phyloP scores from a whole-genome alignment of 2,329 filamentous ascomycete genomes.

The Aspergillus sp. region DNA sequence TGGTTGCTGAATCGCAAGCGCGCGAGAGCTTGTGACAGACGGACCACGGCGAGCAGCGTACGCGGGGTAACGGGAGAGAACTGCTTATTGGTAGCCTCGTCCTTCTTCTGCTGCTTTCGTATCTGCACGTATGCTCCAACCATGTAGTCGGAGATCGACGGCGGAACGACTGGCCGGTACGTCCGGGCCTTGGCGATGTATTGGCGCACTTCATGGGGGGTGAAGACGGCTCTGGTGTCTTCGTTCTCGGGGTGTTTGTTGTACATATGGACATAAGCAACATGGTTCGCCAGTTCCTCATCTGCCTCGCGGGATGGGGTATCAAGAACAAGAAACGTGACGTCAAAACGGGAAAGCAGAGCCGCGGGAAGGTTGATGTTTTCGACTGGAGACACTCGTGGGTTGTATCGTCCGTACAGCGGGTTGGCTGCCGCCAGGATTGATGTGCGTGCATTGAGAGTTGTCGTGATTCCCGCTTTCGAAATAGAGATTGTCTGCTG shows the following conservation, averaged over 20 bases:
- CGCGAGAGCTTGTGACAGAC: slow-evolving; percentile 86
- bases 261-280: slow-evolving; percentile 95
- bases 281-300: slow-evolving; percentile 88
- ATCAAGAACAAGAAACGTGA: slow-evolving; percentile 93
- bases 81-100: slow-evolving; percentile 82
- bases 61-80: slow-evolving; percentile 91
- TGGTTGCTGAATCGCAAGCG: slow-evolving; percentile 78
- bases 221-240: slow-evolving; percentile 64
- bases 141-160: slow-evolving; percentile 86
- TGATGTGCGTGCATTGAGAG: slow-evolving; percentile 88
- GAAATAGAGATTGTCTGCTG: slow-evolving; percentile 78
- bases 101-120: slow-evolving; percentile 81
- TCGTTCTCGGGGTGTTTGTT: slow-evolving; percentile 78
- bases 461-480: slow-evolving; percentile 92
- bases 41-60: slow-evolving; percentile 84
- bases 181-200: slow-evolving; percentile 90
- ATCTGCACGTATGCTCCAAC: slow-evolving; percentile 93
- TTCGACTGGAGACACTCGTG: slow-evolving; percentile 90
- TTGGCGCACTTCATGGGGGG: slow-evolving; percentile 84
- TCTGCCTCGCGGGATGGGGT: slow-evolving; percentile 83
- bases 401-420: slow-evolving; percentile 95
- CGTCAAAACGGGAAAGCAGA: slow-evolving; percentile 90
- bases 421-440: slow-evolving; percentile 96
- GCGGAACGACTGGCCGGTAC: slow-evolving; percentile 78
- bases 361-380: slow-evolving; percentile 99